These are phyloP conservation scores for Ganoderma sp. DNA, from an alignment of 1,284 basidiomycete species.

Conservation along the genomic window DNA sequence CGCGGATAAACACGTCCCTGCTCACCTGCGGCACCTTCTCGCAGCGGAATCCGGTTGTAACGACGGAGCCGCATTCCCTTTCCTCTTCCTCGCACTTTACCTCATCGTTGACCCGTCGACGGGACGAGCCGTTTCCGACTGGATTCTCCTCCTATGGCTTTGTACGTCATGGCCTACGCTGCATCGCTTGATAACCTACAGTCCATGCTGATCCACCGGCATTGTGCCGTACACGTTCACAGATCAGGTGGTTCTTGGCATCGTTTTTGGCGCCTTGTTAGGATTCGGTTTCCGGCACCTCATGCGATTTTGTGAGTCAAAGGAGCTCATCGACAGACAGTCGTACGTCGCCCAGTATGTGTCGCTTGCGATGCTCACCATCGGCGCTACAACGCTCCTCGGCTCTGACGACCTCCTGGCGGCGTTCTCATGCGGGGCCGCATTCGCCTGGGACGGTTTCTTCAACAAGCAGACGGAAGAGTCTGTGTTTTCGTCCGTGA, in stretches of 20 bases:
- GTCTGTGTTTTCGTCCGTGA: constrained; percentile 94
- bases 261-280: constrained; percentile 79
- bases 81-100: constrained; percentile 93
- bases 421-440: constrained; percentile 93
- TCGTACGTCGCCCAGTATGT: constrained; percentile 86
- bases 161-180: constrained; percentile 55
- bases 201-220: constrained; percentile 12
- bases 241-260: constrained; percentile 87
- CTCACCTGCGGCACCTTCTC: constrained; percentile 89
- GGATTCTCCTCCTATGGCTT: constrained; percentile 87
- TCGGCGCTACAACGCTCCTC: constrained; percentile 83
- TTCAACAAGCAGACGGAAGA: constrained; percentile 97
- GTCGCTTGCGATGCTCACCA: constrained; percentile 80
- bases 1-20: constrained; percentile 97
- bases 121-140: constrained; percentile 74
- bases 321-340: constrained; percentile 93
- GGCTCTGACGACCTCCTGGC: constrained; percentile 95
- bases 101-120: constrained; percentile 77
- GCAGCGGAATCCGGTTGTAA: constrained; percentile 95
- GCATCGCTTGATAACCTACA: constrained; percentile 1
- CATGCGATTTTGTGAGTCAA: constrained; percentile 93
- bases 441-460: constrained; percentile 99
- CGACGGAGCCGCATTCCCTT: constrained; percentile 96
- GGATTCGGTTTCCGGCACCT: constrained; percentile 89
- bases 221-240: constrained; percentile 20